A percentile compares a stretch with the other conserved stretches of the same genome.
These are phyloP conservation scores for Aspergillus tubingensis DNA, from an alignment of 2,329 filamentous ascomycete species.

Conservation along the genomic window DNA sequence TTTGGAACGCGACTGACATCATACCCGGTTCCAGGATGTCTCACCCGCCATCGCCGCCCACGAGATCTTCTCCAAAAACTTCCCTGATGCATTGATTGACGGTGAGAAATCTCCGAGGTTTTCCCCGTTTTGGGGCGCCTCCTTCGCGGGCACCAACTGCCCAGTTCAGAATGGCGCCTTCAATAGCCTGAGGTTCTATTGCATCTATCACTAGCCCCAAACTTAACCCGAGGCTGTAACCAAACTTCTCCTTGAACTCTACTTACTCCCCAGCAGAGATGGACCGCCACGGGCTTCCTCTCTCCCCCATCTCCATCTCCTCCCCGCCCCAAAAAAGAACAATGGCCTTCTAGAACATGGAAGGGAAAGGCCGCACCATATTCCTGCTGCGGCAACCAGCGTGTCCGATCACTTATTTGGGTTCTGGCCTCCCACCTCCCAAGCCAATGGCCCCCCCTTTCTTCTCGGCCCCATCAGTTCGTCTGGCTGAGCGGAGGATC, in stretches of 20 bases:
- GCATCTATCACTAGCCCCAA: slow-evolving; percentile 13
- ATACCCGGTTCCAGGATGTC: slow-evolving; percentile 18
- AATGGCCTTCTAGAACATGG: slow-evolving; percentile 13
- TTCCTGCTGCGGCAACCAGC: slow-evolving; percentile 5
- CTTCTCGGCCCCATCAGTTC: slow-evolving; percentile 9
- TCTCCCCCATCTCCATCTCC: not conserved
- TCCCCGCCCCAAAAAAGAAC: not conserved
- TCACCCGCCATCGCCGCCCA: slow-evolving; percentile 11
- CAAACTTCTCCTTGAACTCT: not conserved
- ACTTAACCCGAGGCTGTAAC: not conserved
- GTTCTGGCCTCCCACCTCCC: not conserved
- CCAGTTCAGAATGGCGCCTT: slow-evolving; percentile 16
- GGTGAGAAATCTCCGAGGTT: slow-evolving; percentile 21
- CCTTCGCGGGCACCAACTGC: slow-evolving; percentile 6
- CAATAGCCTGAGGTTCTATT: slow-evolving; percentile 23
- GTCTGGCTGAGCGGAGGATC: slow-evolving; percentile 17
- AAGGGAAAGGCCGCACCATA: not conserved
- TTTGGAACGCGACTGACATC: slow-evolving; percentile 19
- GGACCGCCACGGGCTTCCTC: not conserved
- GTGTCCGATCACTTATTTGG: not conserved
- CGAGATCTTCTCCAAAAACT: slow-evolving; percentile 9
- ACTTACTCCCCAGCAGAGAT: not conserved
- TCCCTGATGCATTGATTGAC: not conserved
- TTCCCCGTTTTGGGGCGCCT: slow-evolving; percentile 10
- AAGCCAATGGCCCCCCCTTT: not conserved